These are phyloP conservation scores for Parastagonospora nodorum DNA, from an alignment of 2,329 filamentous ascomycete species.

Conservation along the genomic window DNA sequence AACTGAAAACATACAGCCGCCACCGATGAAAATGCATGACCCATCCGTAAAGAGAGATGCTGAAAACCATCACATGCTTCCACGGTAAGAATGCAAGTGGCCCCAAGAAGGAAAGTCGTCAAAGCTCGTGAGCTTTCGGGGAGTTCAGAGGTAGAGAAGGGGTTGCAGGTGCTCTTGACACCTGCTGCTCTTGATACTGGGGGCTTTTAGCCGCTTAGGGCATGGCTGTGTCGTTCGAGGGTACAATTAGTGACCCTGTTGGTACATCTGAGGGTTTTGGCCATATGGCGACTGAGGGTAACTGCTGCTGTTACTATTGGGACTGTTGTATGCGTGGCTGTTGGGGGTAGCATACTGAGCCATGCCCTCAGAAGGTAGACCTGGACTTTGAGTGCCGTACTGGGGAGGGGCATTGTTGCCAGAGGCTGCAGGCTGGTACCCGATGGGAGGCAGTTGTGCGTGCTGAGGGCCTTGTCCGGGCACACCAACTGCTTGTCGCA, in stretches of 20 bases:
- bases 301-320: slow-evolving; percentile 51
- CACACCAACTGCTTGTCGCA: slow-evolving; percentile 52
- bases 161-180: not conserved
- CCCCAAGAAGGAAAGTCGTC: slow-evolving; percentile 33
- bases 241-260: slow-evolving; percentile 44
- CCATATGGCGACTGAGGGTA: slow-evolving; percentile 59
- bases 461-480: slow-evolving; percentile 52
- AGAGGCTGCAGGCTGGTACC: slow-evolving; percentile 55
- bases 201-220: too few relatives aligned
- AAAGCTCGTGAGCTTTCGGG: slow-evolving; percentile 15
- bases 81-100: slow-evolving; percentile 26
- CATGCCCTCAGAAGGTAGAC: slow-evolving; percentile 56
- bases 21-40: slow-evolving; percentile 46
- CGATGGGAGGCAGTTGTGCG: slow-evolving; percentile 57
- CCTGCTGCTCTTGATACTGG: too few relatives aligned
- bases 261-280: slow-evolving; percentile 55
- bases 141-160: slow-evolving; percentile 12
- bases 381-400: slow-evolving; percentile 52
- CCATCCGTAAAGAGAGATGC: slow-evolving; percentile 35
- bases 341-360: slow-evolving; percentile 53
- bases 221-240: slow-evolving; percentile 3
- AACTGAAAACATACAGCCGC: slow-evolving; percentile 45
- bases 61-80: slow-evolving; percentile 31
- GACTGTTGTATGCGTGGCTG: slow-evolving; percentile 51
- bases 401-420: slow-evolving; percentile 50